A percentile compares a stretch with the other conserved stretches of the same genome.
Conservation (phyloP, 148 eudicot genomes). For the Beta vulgaris region DNA sequence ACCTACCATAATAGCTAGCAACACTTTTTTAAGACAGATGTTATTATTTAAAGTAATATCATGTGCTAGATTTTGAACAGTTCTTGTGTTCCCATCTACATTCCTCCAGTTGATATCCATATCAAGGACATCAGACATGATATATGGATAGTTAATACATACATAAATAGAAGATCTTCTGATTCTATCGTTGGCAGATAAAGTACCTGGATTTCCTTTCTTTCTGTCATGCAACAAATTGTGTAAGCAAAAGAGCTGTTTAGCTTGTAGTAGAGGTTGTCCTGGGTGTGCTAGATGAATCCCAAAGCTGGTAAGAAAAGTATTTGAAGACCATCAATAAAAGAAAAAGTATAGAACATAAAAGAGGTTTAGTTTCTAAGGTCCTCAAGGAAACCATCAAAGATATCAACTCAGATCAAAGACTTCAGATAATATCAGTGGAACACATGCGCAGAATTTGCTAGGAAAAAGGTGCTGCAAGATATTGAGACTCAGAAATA, state of each 20-base stretch:
- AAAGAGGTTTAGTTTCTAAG: background rate
- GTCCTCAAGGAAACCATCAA: background rate
- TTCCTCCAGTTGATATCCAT: background rate
- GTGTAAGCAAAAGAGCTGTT: slow-evolving; percentile 74
- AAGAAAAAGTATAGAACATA: background rate
- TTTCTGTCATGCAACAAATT: slow-evolving; percentile 67
- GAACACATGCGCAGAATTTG: background rate
- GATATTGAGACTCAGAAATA: background rate
- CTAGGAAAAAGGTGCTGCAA: background rate
- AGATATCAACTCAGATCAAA: background rate
- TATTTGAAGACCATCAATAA: slow-evolving; percentile 7
- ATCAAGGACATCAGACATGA: background rate
- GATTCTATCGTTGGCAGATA: background rate
- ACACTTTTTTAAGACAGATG: background rate
- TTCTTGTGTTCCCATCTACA: background rate
- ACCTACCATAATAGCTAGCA: slow-evolving; percentile 4
- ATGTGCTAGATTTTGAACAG: background rate
- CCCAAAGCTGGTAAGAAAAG: slow-evolving; percentile 40
- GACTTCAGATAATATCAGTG: background rate
- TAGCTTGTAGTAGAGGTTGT: slow-evolving; percentile 82
- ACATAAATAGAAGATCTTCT: background rate
- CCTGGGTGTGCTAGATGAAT: slow-evolving; percentile 58
- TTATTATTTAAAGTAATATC: background rate
- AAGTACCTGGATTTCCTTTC: slow-evolving; percentile 51
- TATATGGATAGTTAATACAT: background rate